Conservation (phyloP, 345 rosid genomes). For the Laguncularia racemosa region DNA sequence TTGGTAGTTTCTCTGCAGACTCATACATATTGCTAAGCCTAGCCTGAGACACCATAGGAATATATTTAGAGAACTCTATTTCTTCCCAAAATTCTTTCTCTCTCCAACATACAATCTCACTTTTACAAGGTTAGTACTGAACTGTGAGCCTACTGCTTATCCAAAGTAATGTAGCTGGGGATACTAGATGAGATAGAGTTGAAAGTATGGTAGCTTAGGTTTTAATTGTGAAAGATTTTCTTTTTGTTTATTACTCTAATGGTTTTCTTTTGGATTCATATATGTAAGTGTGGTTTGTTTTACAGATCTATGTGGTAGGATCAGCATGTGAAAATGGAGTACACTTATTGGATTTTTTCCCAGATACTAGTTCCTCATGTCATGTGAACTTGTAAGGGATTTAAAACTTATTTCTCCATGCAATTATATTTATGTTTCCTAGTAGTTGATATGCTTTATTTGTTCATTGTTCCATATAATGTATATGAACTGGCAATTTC, state of each 20-base stretch:
- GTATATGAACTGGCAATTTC: too few relatives aligned
- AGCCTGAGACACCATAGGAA: too few relatives aligned
- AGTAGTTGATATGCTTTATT: neutral
- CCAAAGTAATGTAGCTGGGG: too few relatives aligned
- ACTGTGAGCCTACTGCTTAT: too few relatives aligned
- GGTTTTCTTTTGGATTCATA: neutral
- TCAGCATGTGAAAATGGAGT: conserved; percentile 67
- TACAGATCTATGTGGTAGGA: conserved; percentile 78
- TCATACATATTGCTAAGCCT: too few relatives aligned
- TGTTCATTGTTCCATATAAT: neutral
- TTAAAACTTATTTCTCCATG: neutral
- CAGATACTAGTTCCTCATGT: conserved; percentile 68
- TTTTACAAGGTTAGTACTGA: too few relatives aligned
- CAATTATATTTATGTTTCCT: neutral
- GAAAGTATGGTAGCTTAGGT: too few relatives aligned
- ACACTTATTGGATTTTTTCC: conserved; percentile 87
- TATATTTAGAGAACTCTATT: too few relatives aligned
- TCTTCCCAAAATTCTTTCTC: too few relatives aligned
- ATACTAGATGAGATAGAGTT: too few relatives aligned
- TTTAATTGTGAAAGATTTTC: conserved; percentile 2
- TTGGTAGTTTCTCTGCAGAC: too few relatives aligned
- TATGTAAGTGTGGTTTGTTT: neutral
- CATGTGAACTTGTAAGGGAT: conserved; percentile 73
- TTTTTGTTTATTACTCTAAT: neutral
- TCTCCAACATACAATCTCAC: too few relatives aligned